Conservation (phyloP, 176 grass and related monocot genomes). For the Tillandsia leiboldiana region DNA sequence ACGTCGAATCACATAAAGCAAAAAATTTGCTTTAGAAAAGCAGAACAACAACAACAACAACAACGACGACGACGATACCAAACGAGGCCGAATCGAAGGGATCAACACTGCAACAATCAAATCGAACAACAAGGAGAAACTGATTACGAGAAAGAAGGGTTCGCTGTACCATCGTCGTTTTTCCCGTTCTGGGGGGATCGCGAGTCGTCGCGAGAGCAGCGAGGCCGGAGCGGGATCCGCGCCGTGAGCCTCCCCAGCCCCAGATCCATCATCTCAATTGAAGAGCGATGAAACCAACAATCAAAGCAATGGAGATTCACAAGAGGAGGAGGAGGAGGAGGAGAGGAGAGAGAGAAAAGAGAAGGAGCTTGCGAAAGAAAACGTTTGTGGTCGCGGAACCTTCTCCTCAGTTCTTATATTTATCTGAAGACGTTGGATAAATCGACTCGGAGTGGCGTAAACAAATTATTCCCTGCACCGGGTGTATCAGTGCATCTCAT, state of each 20-base stretch:
- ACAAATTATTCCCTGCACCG: too few relatives aligned
- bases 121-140: neutral
- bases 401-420: neutral
- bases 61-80: too few relatives aligned
- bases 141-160: neutral
- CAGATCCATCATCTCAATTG: constrained; percentile 29
- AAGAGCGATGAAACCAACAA: neutral
- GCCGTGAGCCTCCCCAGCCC: constrained; percentile 36
- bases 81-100: neutral
- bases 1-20: too few relatives aligned
- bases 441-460: too few relatives aligned
- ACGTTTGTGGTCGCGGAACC: neutral
- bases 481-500: too few relatives aligned
- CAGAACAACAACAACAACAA: too few relatives aligned
- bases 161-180: constrained; percentile 44
- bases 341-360: neutral
- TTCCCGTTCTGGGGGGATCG: constrained; percentile 38
- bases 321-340: neutral
- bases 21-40: too few relatives aligned
- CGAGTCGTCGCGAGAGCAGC: constrained; percentile 47
- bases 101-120: neutral
- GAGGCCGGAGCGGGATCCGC: constrained; percentile 34
- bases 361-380: neutral
- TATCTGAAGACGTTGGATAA: too few relatives aligned
- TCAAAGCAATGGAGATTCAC: neutral